Evolutionary conservation across 441 rosid species (phyloP), one percentile per base, ranked within the genome.

Genomic region (Breynia disticha): DNA sequence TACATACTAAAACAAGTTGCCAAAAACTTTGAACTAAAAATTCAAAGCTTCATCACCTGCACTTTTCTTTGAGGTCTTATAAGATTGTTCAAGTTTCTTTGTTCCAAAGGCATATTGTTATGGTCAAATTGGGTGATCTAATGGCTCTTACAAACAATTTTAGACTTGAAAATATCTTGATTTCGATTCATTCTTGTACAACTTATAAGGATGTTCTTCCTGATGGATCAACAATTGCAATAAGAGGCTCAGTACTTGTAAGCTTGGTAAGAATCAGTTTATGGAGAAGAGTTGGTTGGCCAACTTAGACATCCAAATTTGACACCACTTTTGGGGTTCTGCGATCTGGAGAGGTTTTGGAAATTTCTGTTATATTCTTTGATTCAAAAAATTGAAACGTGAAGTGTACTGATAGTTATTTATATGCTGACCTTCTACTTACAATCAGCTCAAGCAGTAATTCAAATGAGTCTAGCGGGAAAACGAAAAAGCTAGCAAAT

Each of bases 51-150:
- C n/a, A n/a, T n/a, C n/a, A n/a, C n/a, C n/a, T n/a, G n/a, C n/a
- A n/a, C n/a, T n/a, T n/a, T n/a, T n/a, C n/a, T n/a, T 69, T 90
- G 67, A 76, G 78, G 53, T 63, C 80, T 57, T 62, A 82, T 54
- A 86, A 62, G 74, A 83, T 79, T 16, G 69, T 67, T 70, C 95
- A 83, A 48, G 97, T 90, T 50, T 68, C 83, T 11, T 64, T 90
- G 76, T 90, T 90, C 67, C 96, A 90, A 28, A 84, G 87, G 70
- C 97, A 95, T 13, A 75, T 90, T 49, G 95, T 90, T 47, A 87
- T 84, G 66, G 76, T 90, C 47, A 87, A 76, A 60, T 62, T 90
- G 60, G 83, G 80, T 15, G 95, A 90, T 75, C 61, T 90, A 59
- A 77, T 84, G 81, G 87, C 85, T 17, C 91, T 90, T 2, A 87